Percentiles rank a stretch among this genome's conserved stretches.
Conservation (phyloP, 768 basidiomycete species). For the Pulveroboletus sp. region DNA sequence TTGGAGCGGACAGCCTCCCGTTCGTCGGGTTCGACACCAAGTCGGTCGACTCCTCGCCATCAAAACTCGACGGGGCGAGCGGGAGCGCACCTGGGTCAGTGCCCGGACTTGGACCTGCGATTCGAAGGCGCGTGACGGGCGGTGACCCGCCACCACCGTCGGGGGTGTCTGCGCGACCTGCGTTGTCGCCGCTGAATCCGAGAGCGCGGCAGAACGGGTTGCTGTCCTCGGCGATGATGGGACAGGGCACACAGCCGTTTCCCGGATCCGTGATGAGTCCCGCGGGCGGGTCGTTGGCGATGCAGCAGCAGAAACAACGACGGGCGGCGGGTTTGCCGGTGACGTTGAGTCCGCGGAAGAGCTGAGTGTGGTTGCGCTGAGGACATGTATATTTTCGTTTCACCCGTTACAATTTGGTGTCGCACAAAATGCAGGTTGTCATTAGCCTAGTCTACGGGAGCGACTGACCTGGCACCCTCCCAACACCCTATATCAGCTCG, state of each 20-base stretch:
- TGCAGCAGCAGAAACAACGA: slow-evolving; percentile 38
- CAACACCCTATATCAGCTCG: no score
- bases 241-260: slow-evolving; percentile 35
- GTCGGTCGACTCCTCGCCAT: slow-evolving; percentile 20
- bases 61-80: slow-evolving; percentile 4
- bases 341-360: slow-evolving; percentile 33
- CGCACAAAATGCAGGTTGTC: no score
- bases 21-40: slow-evolving; percentile 42
- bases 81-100: no score
- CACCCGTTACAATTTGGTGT: no score
- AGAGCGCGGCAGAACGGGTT: slow-evolving; percentile 51
- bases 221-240: slow-evolving; percentile 34
- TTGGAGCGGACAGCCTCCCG: slow-evolving; percentile 58
- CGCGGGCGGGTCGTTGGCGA: slow-evolving; percentile 16
- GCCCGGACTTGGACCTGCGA: slow-evolving; percentile 45
- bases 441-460: no score
- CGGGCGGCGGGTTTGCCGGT: slow-evolving; percentile 38
- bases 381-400: no score
- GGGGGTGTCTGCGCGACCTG: slow-evolving; percentile 33
- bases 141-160: slow-evolving; percentile 32
- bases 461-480: no score
- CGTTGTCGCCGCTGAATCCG: slow-evolving; percentile 72
- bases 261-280: slow-evolving; percentile 12
- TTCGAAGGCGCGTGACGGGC: slow-evolving; percentile 64
- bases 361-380: no score